Conservation (phyloP, 768 basidiomycete genomes). For the Psilocybe cyanescens region DNA sequence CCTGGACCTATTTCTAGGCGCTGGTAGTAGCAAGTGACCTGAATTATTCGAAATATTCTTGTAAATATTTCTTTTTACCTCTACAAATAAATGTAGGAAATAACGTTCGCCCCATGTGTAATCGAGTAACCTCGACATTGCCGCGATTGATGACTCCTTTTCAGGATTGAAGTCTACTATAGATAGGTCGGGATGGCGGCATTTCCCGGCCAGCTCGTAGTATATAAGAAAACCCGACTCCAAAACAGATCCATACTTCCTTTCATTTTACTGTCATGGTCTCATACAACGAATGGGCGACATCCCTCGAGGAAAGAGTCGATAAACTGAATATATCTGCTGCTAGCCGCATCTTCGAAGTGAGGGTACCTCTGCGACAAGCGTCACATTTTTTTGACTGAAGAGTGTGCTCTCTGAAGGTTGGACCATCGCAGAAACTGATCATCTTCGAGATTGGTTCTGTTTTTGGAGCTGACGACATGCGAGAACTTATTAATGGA, state of each 20-base stretch:
- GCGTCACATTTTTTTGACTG: not conserved
- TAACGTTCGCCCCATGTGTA: not conserved
- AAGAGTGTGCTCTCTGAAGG: not conserved
- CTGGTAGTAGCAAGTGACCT: not conserved
- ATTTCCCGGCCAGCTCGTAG: too few species aligned
- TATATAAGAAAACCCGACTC: too few species aligned
- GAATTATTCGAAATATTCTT: too few species aligned
- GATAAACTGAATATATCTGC: not conserved
- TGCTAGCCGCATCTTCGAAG: not conserved
- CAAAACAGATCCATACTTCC: too few species aligned
- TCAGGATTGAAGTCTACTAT: too few species aligned
- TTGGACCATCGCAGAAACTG: not conserved
- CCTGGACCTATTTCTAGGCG: not conserved
- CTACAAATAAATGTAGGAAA: too few species aligned
- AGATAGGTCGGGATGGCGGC: too few species aligned
- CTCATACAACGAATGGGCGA: not conserved
- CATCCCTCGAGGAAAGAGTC: not conserved
- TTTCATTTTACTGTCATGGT: not conserved
- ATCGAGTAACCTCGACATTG: not conserved
- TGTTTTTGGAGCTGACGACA: not conserved
- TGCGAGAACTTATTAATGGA: not conserved
- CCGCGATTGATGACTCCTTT: too few species aligned
- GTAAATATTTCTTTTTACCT: too few species aligned
- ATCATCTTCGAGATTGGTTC: not conserved
- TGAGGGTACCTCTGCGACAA: not conserved